Conservation (phyloP, 2,329 filamentous ascomycete genomes). For the Cladosporium phlei region DNA sequence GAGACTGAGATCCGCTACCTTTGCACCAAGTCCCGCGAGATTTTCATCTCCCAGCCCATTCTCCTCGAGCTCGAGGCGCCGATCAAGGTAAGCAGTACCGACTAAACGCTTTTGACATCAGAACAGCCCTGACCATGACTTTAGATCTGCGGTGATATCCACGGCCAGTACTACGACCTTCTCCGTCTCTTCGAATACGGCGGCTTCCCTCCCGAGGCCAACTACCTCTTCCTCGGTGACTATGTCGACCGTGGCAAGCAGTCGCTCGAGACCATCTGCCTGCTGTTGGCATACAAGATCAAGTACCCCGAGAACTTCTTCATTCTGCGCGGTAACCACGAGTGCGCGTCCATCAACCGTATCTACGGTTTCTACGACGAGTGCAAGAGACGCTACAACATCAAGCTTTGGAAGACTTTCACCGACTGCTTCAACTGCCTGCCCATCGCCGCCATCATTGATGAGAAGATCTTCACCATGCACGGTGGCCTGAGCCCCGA, state of each 20-base stretch:
- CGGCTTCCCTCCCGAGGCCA: slow-evolving; percentile 95
- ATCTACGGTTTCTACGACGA: slow-evolving; percentile 99
- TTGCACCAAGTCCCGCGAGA: slow-evolving; percentile 97
- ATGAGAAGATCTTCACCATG: slow-evolving; percentile 99
- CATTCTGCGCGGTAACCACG: slow-evolving; percentile 95
- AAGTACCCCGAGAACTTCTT: slow-evolving; percentile 99
- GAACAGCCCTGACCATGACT: slow-evolving; percentile 14
- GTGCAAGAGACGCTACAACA: slow-evolving; percentile 98
- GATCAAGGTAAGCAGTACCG: slow-evolving; percentile 72
- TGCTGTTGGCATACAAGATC: slow-evolving; percentile 97
- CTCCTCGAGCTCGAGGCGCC: slow-evolving; percentile 95
- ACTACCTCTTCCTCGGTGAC: slow-evolving; percentile 98
- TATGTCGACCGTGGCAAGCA: slow-evolving; percentile 99
- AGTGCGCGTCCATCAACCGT: slow-evolving; percentile 97
- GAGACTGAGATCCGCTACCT: slow-evolving; percentile 95
- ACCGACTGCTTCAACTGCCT: slow-evolving; percentile 99
- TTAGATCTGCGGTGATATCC: slow-evolving; percentile 98
- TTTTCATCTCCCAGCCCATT: slow-evolving; percentile 99
- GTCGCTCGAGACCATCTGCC: slow-evolving; percentile 95
- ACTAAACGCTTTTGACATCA: not conserved
- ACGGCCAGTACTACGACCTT: slow-evolving; percentile 98
- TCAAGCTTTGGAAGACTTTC: slow-evolving; percentile 99
- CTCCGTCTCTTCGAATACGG: slow-evolving; percentile 97
- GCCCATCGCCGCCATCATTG: slow-evolving; percentile 96
- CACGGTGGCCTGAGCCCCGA: slow-evolving; percentile 96